Evolutionary conservation across 192 early-diverging fungal species (phyloP).

Genomic region (Coemansia sp.): DNA sequence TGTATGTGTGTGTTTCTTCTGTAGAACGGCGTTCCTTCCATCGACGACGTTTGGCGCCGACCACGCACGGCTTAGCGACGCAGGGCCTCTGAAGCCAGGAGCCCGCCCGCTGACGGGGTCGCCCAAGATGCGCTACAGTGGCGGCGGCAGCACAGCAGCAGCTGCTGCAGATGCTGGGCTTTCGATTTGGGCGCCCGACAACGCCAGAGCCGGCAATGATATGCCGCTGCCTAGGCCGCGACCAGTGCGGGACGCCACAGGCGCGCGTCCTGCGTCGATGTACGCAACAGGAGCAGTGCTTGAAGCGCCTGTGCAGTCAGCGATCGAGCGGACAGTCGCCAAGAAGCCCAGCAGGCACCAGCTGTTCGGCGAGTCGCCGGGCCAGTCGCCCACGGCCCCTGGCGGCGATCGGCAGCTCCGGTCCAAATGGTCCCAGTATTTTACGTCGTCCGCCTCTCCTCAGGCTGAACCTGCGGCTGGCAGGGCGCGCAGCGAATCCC

Average conservation of each 20-base stretch:
- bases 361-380: constrained; percentile 4
- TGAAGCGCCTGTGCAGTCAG: constrained; percentile 41
- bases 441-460: constrained; percentile 34
- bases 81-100: not conserved
- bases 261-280: constrained; percentile 39
- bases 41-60: constrained; percentile 9
- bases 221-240: constrained; percentile 27
- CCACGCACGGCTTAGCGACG: not conserved
- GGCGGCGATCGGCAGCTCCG: constrained; percentile 17
- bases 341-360: constrained; percentile 15
- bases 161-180: not conserved
- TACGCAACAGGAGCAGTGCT: constrained; percentile 23
- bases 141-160: not conserved
- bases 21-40: constrained; percentile 17
- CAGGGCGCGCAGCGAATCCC: constrained; percentile 33
- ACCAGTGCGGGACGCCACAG: constrained; percentile 32
- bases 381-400: constrained; percentile 4
- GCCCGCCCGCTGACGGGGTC: constrained; percentile 22
- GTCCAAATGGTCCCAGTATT: constrained; percentile 55
- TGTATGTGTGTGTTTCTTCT: not conserved
- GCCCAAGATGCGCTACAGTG: constrained; percentile 6
- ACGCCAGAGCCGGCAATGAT: not conserved
- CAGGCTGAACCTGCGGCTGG: constrained; percentile 6
- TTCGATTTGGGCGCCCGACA: constrained; percentile 1
- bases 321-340: constrained; percentile 41